These are phyloP conservation scores for Phlyctochytrium planicorne DNA, from an alignment of 192 early-diverging fungal genomes.

Conservation along the genomic window DNA sequence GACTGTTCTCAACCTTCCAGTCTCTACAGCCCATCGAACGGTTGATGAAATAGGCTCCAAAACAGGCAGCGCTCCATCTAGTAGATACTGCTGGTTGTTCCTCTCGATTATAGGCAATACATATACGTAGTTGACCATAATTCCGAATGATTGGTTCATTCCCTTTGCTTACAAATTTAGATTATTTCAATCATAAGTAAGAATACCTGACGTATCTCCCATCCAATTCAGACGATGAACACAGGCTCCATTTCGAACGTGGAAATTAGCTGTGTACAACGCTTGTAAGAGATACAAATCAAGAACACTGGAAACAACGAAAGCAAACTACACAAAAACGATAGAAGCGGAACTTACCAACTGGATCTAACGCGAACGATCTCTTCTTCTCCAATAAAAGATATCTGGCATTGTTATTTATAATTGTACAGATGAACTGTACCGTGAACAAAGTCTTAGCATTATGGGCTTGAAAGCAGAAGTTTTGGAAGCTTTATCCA, in stretches of 20 bases:
- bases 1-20: neutral
- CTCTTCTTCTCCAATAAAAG: conserved; percentile 67
- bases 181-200: neutral
- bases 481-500: conserved; percentile 6
- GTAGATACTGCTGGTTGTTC: conserved; percentile 69
- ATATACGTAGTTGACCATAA: conserved; percentile 97
- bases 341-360: conserved; percentile 46
- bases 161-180: conserved; percentile 57
- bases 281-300: neutral
- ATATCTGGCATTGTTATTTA: conserved; percentile 47
- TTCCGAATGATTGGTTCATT: conserved; percentile 79
- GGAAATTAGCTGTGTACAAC: conserved; percentile 84
- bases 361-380: conserved; percentile 76
- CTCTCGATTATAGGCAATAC: conserved; percentile 68
- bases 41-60: conserved; percentile 22
- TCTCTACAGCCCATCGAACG: conserved; percentile 26
- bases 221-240: conserved; percentile 86
- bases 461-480: conserved; percentile 56
- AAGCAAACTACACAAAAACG: neutral
- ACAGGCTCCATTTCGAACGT: conserved; percentile 90
- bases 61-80: conserved; percentile 41
- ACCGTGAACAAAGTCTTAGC: conserved; percentile 56
- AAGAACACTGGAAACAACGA: too few species aligned
- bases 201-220: conserved; percentile 71
- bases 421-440: conserved; percentile 28